A percentile compares a stretch with the other conserved stretches of the same genome.
Conservation (phyloP, 208 protist genomes). For the Herpetomonas samuelpessoai region DNA sequence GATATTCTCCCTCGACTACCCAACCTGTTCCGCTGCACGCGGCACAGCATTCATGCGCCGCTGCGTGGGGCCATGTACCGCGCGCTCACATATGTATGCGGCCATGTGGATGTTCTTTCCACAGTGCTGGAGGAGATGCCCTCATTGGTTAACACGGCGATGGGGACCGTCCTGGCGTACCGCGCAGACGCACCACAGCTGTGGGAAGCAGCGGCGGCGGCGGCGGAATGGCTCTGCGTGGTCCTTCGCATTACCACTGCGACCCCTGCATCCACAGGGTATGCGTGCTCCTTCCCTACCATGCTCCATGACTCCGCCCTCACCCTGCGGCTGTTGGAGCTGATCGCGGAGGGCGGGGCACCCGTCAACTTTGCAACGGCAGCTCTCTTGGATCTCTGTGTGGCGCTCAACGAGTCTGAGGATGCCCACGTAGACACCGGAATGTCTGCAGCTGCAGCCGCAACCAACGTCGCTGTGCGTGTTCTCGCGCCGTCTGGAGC, state of each 20-base stretch:
- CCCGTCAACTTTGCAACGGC: constrained; percentile 35
- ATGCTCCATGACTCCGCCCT: neutral
- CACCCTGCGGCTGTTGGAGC: constrained; percentile 20
- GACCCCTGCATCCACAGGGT: neutral
- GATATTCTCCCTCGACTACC: constrained; percentile 49
- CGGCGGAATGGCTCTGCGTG: constrained; percentile 64
- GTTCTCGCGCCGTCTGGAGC: constrained; percentile 39
- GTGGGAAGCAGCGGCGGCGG: constrained; percentile 51
- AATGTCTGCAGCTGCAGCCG: neutral
- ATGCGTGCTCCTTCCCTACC: too few relatives aligned
- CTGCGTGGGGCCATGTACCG: constrained; percentile 65
- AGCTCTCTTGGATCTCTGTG: constrained; percentile 25
- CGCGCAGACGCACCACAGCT: constrained; percentile 39
- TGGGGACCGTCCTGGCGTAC: constrained; percentile 58
- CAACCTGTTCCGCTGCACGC: constrained; percentile 44
- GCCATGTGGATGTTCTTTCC: constrained; percentile 32
- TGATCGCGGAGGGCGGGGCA: constrained; percentile 17
- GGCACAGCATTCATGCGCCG: constrained; percentile 53
- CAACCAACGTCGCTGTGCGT: neutral
- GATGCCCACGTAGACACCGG: constrained; percentile 1
- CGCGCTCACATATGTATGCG: constrained; percentile 37
- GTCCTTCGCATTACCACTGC: constrained; percentile 20
- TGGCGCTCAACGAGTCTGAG: neutral
- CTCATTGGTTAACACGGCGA: constrained; percentile 48
- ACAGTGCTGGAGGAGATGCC: constrained; percentile 56